Evolutionary conservation across 208 protist genomes (phyloP).

Genomic region (Angomonas deanei): DNA sequence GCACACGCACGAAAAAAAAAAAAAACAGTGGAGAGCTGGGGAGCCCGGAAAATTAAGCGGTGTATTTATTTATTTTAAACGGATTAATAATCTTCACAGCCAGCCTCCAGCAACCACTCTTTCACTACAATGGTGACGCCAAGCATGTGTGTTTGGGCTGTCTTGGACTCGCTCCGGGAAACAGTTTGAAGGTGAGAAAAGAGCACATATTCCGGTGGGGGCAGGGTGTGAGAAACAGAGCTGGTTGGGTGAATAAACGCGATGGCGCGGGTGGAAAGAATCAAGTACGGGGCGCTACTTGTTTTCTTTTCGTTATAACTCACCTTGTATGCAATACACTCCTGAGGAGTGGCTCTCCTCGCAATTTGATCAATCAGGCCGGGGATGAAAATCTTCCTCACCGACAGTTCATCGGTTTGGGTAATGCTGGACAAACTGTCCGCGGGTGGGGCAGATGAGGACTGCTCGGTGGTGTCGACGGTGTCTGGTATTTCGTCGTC

Average conservation of each 20-base stretch:
- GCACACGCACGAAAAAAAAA: constrained; percentile 3
- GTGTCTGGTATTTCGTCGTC: constrained; percentile 54
- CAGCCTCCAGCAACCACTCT: constrained; percentile 78
- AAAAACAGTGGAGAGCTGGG: constrained; percentile 8
- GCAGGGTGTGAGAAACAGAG: constrained; percentile 70
- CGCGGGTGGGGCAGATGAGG: neutral
- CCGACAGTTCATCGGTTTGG: neutral
- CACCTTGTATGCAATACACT: constrained; percentile 79
- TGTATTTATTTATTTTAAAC: neutral
- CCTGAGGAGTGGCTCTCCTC: constrained; percentile 78
- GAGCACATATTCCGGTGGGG: constrained; percentile 84
- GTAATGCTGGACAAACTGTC: neutral
- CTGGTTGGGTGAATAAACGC: constrained; percentile 85
- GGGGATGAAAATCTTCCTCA: constrained; percentile 62
- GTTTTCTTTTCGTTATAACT: constrained; percentile 82
- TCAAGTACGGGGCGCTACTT: constrained; percentile 77
- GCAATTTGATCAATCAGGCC: constrained; percentile 87
- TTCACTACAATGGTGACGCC: constrained; percentile 82
- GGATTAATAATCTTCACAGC: constrained; percentile 29
- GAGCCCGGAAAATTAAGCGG: neutral
- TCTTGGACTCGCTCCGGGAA: constrained; percentile 66
- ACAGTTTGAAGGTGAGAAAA: constrained; percentile 76
- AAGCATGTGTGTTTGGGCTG: constrained; percentile 78
- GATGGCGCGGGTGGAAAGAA: constrained; percentile 51
- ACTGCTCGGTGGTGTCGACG: constrained; percentile 53